Conservation (phyloP, 176 grass and related monocot genomes). For the Rhynchospora breviuscula region DNA sequence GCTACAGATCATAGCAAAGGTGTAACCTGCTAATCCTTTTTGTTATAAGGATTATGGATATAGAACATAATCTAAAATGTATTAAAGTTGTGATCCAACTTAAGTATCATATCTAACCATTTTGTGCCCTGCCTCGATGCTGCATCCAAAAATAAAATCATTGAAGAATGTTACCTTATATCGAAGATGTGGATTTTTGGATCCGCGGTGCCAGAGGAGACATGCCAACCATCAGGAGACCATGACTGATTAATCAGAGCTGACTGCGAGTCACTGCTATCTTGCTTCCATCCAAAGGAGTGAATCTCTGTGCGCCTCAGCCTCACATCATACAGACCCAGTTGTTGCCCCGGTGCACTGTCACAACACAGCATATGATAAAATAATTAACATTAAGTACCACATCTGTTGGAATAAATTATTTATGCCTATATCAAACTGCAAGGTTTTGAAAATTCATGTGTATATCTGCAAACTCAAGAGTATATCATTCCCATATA, state of each 20-base stretch:
- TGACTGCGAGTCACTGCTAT: slow-evolving; percentile 84
- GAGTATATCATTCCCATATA: neutral
- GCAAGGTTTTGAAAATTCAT: neutral
- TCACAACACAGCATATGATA: neutral
- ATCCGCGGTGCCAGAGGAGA: slow-evolving; percentile 81
- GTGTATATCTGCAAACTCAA: neutral
- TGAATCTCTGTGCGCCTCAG: slow-evolving; percentile 79
- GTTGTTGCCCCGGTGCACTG: slow-evolving; percentile 68
- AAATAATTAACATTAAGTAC: slow-evolving; percentile 1
- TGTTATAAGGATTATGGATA: neutral
- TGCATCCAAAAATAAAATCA: neutral
- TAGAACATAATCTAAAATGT: neutral
- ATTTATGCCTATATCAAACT: neutral
- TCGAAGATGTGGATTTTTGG: slow-evolving; percentile 91
- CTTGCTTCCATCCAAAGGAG: slow-evolving; percentile 84
- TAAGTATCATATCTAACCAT: neutral
- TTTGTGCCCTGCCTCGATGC: neutral
- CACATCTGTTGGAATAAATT: neutral
- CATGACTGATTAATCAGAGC: slow-evolving; percentile 94
- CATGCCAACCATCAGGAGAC: slow-evolving; percentile 78
- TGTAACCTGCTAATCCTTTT: no score
- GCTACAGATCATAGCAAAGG: no score
- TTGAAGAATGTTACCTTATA: slow-evolving; percentile 40
- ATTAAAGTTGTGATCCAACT: neutral
- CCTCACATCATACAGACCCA: slow-evolving; percentile 75